A percentile compares a stretch with the other conserved stretches of the same genome.
These are phyloP conservation scores for Camillea tinctor DNA, from an alignment of 2,329 filamentous ascomycete species.

Conservation along the genomic window DNA sequence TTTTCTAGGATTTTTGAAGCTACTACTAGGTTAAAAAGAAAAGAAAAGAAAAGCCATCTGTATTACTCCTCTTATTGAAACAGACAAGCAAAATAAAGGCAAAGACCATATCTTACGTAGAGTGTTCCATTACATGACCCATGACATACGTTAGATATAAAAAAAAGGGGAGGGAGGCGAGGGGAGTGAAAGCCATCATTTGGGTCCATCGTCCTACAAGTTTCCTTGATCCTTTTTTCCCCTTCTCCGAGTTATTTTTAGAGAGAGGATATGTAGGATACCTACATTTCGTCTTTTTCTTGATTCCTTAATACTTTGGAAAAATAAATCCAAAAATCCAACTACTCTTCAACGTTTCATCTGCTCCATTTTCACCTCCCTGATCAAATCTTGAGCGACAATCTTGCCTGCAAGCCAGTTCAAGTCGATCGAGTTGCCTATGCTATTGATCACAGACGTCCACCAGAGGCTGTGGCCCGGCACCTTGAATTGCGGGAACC, in stretches of 20 bases:
- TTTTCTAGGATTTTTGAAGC: no score
- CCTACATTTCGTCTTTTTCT: background rate
- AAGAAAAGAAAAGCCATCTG: background rate
- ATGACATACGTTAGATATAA: no score
- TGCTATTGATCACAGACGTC: constrained; percentile 23
- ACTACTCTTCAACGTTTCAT: background rate
- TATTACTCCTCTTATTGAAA: no score
- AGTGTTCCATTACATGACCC: no score
- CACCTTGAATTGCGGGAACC: constrained; percentile 19
- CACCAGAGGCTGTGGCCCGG: constrained; percentile 26
- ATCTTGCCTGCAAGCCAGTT: constrained; percentile 27
- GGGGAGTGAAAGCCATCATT: no score
- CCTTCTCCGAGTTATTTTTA: no score
- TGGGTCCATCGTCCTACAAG: no score
- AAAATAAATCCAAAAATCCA: background rate
- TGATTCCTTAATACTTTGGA: background rate
- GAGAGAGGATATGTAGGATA: background rate
- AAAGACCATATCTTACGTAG: no score
- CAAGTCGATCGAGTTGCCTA: constrained; percentile 23
- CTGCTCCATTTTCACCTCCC: background rate
- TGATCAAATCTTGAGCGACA: constrained; percentile 21
- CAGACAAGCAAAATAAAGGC: no score
- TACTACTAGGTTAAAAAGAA: no score
- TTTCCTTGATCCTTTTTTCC: no score
- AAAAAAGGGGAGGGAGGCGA: no score